Evolutionary conservation across 176 grass and related monocot genomes (phyloP), one percentile per base, ranked within the genome.

Genomic region (Microstegium vimineum): DNA sequence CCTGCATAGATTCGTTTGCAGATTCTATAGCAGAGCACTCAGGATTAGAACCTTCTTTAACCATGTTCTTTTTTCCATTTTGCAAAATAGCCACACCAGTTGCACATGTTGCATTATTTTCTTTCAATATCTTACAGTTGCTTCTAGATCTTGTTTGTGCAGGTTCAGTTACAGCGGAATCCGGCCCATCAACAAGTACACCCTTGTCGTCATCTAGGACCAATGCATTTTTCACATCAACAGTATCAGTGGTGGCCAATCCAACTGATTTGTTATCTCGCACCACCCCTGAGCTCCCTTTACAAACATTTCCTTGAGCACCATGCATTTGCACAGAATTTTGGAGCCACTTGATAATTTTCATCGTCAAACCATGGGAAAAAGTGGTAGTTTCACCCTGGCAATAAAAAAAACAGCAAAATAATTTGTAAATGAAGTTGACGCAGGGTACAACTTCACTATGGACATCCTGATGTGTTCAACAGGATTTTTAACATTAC

Each of bases 301-400:
- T 89, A 47, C 18, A 28, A 84, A 57, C 40, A 33, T 46, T 77
- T 61, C 71, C 76, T 84, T 82, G 86, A 70, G 69, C 62, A 89
- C 17, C 70, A 72, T 66, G 85, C 30, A 90, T 57, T 74, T 83
- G 84, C 51, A 73, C 80, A 79, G 81, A 93, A 80, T 71, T 90
- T 83, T 91, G 87, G 63, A 99, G 89, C 93, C 96, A 99, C 62
- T 90, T 99, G 76, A 95, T 88, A 76, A 99, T 95, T 92, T 91
- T 99, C 66, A 99, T 71, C 75, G 87, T 99, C 80, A 99, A 80
- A 71, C 96, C 96, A 83, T 94, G 89, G 66, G 96, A 95, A 90
- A 99, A 99, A 0, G 90, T 94, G 43, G 93, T 95, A 47, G 96
- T 99, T 86, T 99, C 91, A 73, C 96, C 96, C 96, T 99, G 83